Evolutionary conservation across 2,329 filamentous ascomycete species (phyloP), one percentile per base, ranked within the genome.

Genomic region (Nakataea oryzae): DNA sequence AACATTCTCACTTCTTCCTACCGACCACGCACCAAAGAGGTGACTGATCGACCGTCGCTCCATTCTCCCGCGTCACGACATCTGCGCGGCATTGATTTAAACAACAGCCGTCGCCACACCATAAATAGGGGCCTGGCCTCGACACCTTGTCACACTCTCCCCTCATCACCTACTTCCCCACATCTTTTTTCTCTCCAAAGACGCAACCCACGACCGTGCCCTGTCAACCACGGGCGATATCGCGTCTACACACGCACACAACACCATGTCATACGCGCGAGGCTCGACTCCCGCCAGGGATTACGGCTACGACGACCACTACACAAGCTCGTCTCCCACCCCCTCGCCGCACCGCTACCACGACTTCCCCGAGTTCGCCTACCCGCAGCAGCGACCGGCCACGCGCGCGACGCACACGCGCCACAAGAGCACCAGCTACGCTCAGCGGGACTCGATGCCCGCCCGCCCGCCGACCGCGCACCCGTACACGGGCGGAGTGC

Each of bases 1-100:
- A 70, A 76, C 74, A 74, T 78, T 75, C 73, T 80, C 78, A 74
- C 79, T 77, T 79, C 80, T 78, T 78, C 79, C 79, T 72, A 79
- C 80, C 81, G 80, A 83, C 77, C 78, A 81, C 78, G 83, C 81
- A 82, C 79, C 80, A 78, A 27, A 8, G 14, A 82, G 82, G 81
- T 84, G 82, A 84, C 81, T 74, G 76, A 76, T 73, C 55, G 9
- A 26, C 24, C 28, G 71, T 77, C 74, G 74, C 75, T 74, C 72
- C 73, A 14, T 17, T 56, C 75, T 74, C 69, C 69, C 71, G 76
- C 75, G 76, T 74, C 73, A 74, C 78, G 77, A 77, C 74, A 76
- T 72, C 47, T 73, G 75, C 77, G 76, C 78, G 72, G 69, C 63
- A 64, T 61, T 58, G 24, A 26, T 24, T 58, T 58, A 24, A 50